Conservation (phyloP, 768 basidiomycete genomes). For the Macrocybe gigantea region DNA sequence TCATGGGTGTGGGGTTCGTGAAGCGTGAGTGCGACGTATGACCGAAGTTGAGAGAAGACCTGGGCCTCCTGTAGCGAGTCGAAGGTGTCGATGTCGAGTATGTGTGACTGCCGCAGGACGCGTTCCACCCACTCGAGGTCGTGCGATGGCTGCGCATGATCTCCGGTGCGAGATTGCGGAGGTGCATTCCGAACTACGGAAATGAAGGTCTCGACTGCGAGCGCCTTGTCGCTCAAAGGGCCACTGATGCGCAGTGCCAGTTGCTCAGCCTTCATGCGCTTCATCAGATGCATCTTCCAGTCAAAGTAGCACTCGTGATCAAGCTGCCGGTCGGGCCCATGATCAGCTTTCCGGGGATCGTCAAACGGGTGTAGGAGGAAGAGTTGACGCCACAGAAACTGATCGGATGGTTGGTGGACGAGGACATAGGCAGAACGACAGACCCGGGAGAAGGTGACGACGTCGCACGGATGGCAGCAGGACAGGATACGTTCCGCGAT, state of each 20-base stretch:
- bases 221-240: conserved; percentile 18
- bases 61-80: conserved; percentile 10
- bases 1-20: conserved; percentile 12
- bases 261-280: conserved; percentile 35
- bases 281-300: conserved; percentile 10
- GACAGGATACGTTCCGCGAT: conserved; percentile 52
- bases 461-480: conserved; percentile 50
- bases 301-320: background rate
- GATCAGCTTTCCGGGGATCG: conserved; percentile 42
- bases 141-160: conserved; percentile 22
- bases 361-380: conserved; percentile 60
- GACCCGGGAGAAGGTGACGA: conserved; percentile 53
- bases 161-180: conserved; percentile 10
- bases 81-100: conserved; percentile 21
- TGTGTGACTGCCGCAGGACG: conserved; percentile 30
- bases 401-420: conserved; percentile 44
- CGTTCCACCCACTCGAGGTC: conserved; percentile 42
- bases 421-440: conserved; percentile 42
- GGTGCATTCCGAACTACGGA: conserved; percentile 31
- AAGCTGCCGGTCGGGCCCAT: background rate
- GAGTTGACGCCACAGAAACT: conserved; percentile 64
- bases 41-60: conserved; percentile 37
- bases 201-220: conserved; percentile 34
- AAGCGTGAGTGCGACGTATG: conserved; percentile 41
- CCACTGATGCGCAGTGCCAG: conserved; percentile 10